These are phyloP conservation scores for Sporothrix humicola DNA, from an alignment of 2,329 filamentous ascomycete genomes.

Conservation along the genomic window DNA sequence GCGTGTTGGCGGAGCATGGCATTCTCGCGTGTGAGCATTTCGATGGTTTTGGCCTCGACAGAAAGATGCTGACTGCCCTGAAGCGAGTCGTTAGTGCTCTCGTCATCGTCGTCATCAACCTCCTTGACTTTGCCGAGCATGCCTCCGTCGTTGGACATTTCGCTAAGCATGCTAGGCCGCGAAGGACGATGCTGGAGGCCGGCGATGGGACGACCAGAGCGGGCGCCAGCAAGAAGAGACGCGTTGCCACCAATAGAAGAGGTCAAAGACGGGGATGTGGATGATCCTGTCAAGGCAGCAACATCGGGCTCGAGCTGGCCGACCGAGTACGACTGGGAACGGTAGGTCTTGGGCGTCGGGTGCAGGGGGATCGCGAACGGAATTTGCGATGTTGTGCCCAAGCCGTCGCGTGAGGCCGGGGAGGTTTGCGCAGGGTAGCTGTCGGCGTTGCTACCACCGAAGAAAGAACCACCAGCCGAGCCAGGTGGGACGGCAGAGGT, in stretches of 20 bases:
- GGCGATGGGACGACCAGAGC: constrained; percentile 57
- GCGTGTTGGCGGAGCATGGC: constrained; percentile 64
- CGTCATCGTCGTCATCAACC: constrained; percentile 67
- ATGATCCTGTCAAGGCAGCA: constrained; percentile 14
- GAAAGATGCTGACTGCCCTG: constrained; percentile 59
- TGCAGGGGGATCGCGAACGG: constrained; percentile 88
- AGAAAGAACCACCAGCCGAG: constrained; percentile 54
- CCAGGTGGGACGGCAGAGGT: constrained; percentile 64
- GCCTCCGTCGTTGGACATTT: constrained; percentile 68
- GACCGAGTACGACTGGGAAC: constrained; percentile 96
- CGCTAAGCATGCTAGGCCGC: constrained; percentile 75
- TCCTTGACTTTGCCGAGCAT: constrained; percentile 73
- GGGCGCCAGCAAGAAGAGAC: constrained; percentile 56
- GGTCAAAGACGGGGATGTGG: constrained; percentile 41
- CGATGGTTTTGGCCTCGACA: constrained; percentile 66
- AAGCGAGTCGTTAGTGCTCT: constrained; percentile 61
- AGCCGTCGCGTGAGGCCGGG: constrained; percentile 57
- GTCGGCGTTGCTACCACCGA: constrained; percentile 49
- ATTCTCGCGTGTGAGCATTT: constrained; percentile 67
- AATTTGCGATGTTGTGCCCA: constrained; percentile 64
- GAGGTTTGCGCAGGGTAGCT: constrained; percentile 55
- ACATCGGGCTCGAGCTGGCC: constrained; percentile 81
- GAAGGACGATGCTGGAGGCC: constrained; percentile 82
- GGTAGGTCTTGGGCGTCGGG: constrained; percentile 88
- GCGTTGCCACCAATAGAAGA: constrained; percentile 54